A percentile compares a stretch with the other conserved stretches of the same genome.
Evolutionary conservation across 306 rosid species (phyloP).

Genomic region (Hylodesmum podocarpum): DNA sequence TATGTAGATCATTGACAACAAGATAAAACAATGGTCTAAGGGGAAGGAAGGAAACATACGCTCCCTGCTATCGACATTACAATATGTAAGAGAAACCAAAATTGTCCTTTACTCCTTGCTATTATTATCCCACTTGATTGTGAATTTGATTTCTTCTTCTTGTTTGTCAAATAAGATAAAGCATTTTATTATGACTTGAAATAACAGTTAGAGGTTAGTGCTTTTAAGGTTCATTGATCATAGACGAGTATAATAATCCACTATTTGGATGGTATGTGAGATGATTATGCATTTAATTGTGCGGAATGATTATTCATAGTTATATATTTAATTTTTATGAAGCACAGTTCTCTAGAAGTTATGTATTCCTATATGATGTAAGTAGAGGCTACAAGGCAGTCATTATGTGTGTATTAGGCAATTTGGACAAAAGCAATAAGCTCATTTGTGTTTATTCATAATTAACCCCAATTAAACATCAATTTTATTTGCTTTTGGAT

Average conservation of each 20-base stretch:
- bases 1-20: slow-evolving; percentile 67
- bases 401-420: background rate
- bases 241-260: background rate
- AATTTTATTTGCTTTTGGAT: background rate
- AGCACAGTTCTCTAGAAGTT: background rate
- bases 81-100: slow-evolving; percentile 55
- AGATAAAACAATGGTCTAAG: slow-evolving; percentile 78
- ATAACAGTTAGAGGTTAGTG: slow-evolving; percentile 11
- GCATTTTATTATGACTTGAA: slow-evolving; percentile 19
- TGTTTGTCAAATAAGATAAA: slow-evolving; percentile 17
- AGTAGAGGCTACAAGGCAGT: background rate
- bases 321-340: background rate
- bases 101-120: slow-evolving; percentile 7
- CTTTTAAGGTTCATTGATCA: background rate
- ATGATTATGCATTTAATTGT: background rate
- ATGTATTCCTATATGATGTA: background rate
- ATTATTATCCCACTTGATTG: slow-evolving; percentile 4
- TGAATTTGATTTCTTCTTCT: slow-evolving; percentile 8
- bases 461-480: background rate
- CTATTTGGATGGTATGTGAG: background rate
- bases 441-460: background rate
- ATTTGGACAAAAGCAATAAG: background rate
- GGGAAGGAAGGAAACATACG: slow-evolving; percentile 97
- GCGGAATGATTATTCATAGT: background rate
- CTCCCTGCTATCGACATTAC: slow-evolving; percentile 85